Base-by-base conservation (phyloP, 2,329 filamentous ascomycete genomes). In the Xylariales sp. region DNA sequence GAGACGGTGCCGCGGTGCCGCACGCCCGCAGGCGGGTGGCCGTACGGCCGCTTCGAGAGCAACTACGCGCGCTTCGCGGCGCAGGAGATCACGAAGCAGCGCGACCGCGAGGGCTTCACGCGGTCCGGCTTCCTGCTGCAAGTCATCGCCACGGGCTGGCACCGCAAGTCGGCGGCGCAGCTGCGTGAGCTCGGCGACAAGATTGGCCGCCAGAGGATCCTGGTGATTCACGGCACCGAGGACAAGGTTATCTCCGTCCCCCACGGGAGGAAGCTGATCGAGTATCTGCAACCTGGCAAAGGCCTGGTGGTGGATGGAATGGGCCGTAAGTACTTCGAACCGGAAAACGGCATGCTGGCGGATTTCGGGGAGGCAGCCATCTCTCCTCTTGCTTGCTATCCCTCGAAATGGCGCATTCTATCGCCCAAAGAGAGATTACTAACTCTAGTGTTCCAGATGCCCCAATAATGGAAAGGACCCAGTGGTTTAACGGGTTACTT, bases 61-160 rank as follows among this genome's bases (percentile, higher is more conserved):
- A 96, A 95, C 76, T 93, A 89, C 66, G 91, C 96, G 81, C 90
- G 94, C 5, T 95, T 94, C 75, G 90, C 91, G 32, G 93, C 94
- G 0, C 89, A 91, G 72, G 93, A 97, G 79, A 79, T 97, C 70
- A 83, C 83, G 75, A 97, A 97, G 82, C 85, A 91, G 18, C 80
- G 83, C 16, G 85, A 91, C 65, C 81, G 84, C 0, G 81, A 83
- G 0, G 82, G 68, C 6, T 95, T 93, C 77, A 87, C 86, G 3
- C 84, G 83, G 54, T 83, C 83, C 39, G 92, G 92, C 1, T 93
- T 96, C 78, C 76, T 96, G 39, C 83, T 92, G 72, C 94, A 97
- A 81, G 86, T 93, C 2, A 83, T 93, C 58, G 94, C 93, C 0
- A 92, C 91, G 0, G 91, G 89, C 0, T 93, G 92, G 87, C 94